Evolutionary conservation across 2,329 filamentous ascomycete species (phyloP).

Genomic region (Sporothrix brasiliensis): DNA sequence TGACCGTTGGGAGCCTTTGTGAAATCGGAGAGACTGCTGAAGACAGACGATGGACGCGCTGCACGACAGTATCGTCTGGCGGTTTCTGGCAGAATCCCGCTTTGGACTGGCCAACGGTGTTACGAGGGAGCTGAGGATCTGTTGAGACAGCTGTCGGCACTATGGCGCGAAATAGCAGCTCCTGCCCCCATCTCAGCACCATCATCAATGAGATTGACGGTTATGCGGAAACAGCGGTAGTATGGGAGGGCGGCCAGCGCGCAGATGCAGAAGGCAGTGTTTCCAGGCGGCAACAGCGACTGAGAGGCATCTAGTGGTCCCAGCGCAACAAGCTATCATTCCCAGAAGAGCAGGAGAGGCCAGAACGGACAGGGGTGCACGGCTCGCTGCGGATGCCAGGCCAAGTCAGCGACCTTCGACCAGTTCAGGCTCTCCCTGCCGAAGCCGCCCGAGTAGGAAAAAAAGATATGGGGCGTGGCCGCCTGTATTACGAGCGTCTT

Average conservation of each 20-base stretch:
- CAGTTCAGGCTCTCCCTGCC: slow-evolving; percentile 5
- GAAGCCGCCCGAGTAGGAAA: slow-evolving; percentile 18
- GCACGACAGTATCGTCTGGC: neutral
- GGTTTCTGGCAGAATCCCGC: neutral
- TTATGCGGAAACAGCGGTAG: neutral
- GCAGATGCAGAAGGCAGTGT: slow-evolving; percentile 4
- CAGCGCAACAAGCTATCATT: neutral
- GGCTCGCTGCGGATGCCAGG: neutral
- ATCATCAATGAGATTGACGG: neutral
- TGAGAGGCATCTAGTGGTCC: neutral
- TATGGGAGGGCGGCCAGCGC: neutral
- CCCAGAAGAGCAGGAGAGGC: neutral
- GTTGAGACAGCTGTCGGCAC: neutral
- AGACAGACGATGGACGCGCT: slow-evolving; percentile 9
- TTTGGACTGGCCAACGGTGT: neutral
- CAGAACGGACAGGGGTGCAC: slow-evolving; percentile 12
- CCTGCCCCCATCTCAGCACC: slow-evolving; percentile 6
- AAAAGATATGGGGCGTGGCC: slow-evolving; percentile 22
- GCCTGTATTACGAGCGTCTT: slow-evolving; percentile 7
- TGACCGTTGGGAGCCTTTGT: slow-evolving; percentile 8
- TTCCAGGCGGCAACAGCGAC: slow-evolving; percentile 3
- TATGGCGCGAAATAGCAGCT: slow-evolving; percentile 1
- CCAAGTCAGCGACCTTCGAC: neutral
- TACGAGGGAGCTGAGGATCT: neutral
- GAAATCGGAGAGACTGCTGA: slow-evolving; percentile 14